Conservation (phyloP, 2,329 filamentous ascomycete species). For the Podosphaera aphanis region DNA sequence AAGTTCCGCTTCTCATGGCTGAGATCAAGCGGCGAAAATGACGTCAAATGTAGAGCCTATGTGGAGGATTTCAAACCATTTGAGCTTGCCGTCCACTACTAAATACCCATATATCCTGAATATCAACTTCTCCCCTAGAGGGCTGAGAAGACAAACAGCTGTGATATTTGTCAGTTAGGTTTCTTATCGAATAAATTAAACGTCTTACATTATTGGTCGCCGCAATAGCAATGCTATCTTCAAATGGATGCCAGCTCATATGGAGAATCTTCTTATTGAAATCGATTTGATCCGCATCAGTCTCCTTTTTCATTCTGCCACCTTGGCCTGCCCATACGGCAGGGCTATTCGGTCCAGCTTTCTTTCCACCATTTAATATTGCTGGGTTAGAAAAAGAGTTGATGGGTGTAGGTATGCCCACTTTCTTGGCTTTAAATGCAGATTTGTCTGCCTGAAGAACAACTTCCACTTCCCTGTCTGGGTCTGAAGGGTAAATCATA, state of each 20-base stretch:
- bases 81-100: neutral
- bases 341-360: conserved; percentile 70
- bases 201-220: conserved; percentile 91
- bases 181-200: neutral
- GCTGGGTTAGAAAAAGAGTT: conserved; percentile 57
- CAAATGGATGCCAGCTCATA: conserved; percentile 99
- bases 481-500: conserved; percentile 97
- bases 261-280: conserved; percentile 99
- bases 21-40: neutral
- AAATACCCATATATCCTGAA: neutral
- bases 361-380: conserved; percentile 53
- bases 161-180: conserved; percentile 5
- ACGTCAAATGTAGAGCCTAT: neutral
- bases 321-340: conserved; percentile 50
- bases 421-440: conserved; percentile 99
- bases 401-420: conserved; percentile 91
- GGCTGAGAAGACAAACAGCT: conserved; percentile 62
- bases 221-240: conserved; percentile 97
- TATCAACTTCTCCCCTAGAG: conserved; percentile 25
- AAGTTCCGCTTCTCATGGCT: neutral
- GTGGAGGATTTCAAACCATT: neutral
- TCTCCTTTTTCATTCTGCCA: conserved; percentile 95
- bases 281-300: conserved; percentile 95
- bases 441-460: conserved; percentile 96
- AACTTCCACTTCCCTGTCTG: conserved; percentile 88